phyloP scores from a whole-genome alignment of 2,329 filamentous ascomycete species.

The Epichloe gansuensis region DNA sequence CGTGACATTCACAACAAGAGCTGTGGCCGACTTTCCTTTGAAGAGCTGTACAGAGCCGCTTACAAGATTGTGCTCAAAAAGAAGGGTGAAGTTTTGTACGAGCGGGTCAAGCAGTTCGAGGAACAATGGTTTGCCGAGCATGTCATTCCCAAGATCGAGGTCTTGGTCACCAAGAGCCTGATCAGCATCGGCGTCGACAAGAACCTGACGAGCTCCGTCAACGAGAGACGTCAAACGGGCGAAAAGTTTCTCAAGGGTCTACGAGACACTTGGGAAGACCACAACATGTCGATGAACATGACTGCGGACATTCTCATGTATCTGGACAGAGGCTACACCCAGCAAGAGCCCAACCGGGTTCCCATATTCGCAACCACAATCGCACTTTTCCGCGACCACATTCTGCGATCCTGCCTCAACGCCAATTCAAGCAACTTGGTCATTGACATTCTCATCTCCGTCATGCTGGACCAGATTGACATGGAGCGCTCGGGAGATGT shows the following conservation, averaged over 20 bases:
- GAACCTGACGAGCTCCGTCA: conserved; percentile 47
- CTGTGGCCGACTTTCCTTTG: conserved; percentile 80
- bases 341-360: conserved; percentile 50
- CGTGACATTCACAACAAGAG: conserved; percentile 85
- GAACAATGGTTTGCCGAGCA: conserved; percentile 63
- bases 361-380: conserved; percentile 79
- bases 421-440: conserved; percentile 38
- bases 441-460: conserved; percentile 62
- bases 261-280: conserved; percentile 72
- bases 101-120: conserved; percentile 69
- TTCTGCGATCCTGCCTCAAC: conserved; percentile 51
- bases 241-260: conserved; percentile 71
- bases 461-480: conserved; percentile 79
- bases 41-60: conserved; percentile 83
- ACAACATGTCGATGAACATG: conserved; percentile 92
- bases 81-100: conserved; percentile 70
- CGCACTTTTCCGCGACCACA: conserved; percentile 74
- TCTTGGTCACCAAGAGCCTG: conserved; percentile 58
- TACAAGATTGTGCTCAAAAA: conserved; percentile 91
- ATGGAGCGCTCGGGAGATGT: conserved; percentile 87
- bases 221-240: conserved; percentile 67
- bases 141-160: conserved; percentile 58
- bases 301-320: conserved; percentile 95
- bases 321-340: conserved; percentile 75
- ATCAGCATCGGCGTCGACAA: conserved; percentile 46